A percentile compares a stretch with the other conserved stretches of the same genome.
Conservation (phyloP, 495 filamentous ascomycete species). For the Aspergillus sclerotiicarbonarius region DNA sequence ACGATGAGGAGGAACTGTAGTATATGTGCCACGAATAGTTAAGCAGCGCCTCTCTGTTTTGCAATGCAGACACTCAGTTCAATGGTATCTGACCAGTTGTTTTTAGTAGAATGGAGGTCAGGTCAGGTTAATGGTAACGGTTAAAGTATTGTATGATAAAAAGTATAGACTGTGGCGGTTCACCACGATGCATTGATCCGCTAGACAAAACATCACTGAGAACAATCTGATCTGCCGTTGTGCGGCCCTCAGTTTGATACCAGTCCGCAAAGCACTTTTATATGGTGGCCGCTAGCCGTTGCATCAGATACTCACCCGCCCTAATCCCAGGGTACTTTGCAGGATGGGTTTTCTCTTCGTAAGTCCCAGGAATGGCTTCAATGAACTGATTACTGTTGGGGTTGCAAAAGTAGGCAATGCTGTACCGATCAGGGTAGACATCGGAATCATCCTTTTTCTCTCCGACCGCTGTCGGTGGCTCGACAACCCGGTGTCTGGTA, state of each 20-base stretch:
- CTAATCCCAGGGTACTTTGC: constrained; percentile 77
- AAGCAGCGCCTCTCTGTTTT: no score
- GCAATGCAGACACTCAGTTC: no score
- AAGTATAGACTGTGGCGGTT: neutral
- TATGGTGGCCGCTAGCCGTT: constrained; percentile 69
- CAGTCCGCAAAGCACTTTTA: neutral
- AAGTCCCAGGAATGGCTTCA: constrained; percentile 86
- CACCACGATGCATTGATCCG: neutral
- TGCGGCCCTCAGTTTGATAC: neutral
- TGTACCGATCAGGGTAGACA: constrained; percentile 46
- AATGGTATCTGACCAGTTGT: no score
- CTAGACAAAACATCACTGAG: neutral
- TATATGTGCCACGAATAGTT: no score
- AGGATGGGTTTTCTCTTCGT: constrained; percentile 53
- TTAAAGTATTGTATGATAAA: no score
- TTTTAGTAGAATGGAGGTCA: no score
- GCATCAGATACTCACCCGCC: constrained; percentile 77
- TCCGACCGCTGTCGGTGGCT: constrained; percentile 56
- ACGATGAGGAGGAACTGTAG: no score
- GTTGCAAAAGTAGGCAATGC: constrained; percentile 83
- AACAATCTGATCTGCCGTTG: neutral
- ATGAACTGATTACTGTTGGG: constrained; percentile 77
- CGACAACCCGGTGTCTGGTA: constrained; percentile 85
- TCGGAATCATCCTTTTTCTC: constrained; percentile 25
- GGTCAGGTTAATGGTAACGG: no score